These are phyloP conservation scores for Phytophthora aleatoria DNA, from an alignment of 352 stramenopile genomes.

Conservation along the genomic window DNA sequence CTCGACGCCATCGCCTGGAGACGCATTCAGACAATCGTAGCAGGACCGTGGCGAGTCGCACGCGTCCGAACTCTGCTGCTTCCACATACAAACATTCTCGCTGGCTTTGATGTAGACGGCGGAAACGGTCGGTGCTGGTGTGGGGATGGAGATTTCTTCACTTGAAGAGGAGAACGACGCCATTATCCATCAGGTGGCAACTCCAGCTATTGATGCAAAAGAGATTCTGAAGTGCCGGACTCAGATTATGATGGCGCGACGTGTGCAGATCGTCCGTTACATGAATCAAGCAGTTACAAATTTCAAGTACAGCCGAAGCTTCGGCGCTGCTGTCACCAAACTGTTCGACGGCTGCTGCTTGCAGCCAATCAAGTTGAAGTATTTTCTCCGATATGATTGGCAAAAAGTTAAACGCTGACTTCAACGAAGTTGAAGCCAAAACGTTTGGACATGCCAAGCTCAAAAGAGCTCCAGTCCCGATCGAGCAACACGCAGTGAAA, in stretches of 20 bases:
- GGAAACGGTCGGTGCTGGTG: constrained; percentile 6
- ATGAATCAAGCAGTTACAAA: neutral
- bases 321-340: neutral
- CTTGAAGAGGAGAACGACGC: constrained; percentile 11
- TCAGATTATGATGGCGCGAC: constrained; percentile 5
- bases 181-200: constrained; percentile 7
- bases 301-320: neutral
- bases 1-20: constrained; percentile 19
- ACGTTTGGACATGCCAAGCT: neutral
- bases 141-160: constrained; percentile 10
- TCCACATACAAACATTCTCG: constrained; percentile 46
- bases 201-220: constrained; percentile 7
- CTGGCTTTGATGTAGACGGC: constrained; percentile 24
- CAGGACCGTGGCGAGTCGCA: constrained; percentile 40
- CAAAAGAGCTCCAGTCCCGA: too few species aligned
- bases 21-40: constrained; percentile 45
- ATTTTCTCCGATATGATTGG: neutral
- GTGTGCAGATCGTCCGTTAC: neutral
- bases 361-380: neutral
- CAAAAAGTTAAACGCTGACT: neutral
- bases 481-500: too few species aligned
- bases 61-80: constrained; percentile 24
- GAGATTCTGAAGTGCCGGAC: neutral
- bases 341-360: neutral
- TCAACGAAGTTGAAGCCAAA: neutral